A percentile compares a stretch with the other conserved stretches of the same genome.
phyloP scores from a whole-genome alignment of 495 filamentous ascomycete genomes.

The Hyphodiscus hymeniophilus region DNA sequence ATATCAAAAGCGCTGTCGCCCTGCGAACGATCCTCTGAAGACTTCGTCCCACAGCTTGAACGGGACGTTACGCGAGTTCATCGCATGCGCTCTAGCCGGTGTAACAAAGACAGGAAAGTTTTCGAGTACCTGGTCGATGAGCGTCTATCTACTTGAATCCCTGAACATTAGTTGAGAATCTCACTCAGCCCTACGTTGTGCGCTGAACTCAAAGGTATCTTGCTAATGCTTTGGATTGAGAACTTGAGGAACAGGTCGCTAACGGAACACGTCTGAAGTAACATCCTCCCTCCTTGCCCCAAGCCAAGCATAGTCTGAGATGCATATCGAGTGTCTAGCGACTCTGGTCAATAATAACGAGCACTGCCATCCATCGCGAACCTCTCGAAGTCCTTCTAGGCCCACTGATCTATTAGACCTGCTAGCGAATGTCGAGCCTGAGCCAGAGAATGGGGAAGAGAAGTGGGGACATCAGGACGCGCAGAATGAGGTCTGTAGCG shows the following conservation, averaged over 20 bases:
- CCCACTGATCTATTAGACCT: not conserved
- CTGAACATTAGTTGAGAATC: constrained; percentile 15
- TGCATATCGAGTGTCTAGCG: constrained; percentile 4
- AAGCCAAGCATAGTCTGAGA: constrained; percentile 4
- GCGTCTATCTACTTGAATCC: constrained; percentile 8
- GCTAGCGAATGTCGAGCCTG: constrained; percentile 1
- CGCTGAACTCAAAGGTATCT: constrained; percentile 6
- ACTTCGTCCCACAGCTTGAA: too few species aligned
- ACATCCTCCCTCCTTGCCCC: constrained; percentile 3
- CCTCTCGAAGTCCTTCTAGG: constrained; percentile 1
- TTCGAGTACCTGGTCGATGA: constrained; percentile 12
- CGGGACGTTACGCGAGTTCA: too few species aligned
- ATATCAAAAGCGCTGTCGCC: too few species aligned
- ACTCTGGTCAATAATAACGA: constrained; percentile 4
- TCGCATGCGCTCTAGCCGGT: too few species aligned
- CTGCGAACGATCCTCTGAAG: too few species aligned
- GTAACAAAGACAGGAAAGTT: too few species aligned
- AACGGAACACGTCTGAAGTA: constrained; percentile 11
- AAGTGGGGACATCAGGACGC: constrained; percentile 7
- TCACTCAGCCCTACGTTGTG: constrained; percentile 15
- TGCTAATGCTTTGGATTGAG: constrained; percentile 2
- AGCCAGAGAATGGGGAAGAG: not conserved
- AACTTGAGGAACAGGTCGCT: constrained; percentile 11
- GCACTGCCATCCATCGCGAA: not conserved
- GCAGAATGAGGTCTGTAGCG: constrained; percentile 3